Percentiles rank a stretch among this genome's conserved stretches.
phyloP scores from a whole-genome alignment of 2,329 filamentous ascomycete species.

The Trichoderma harzianum region DNA sequence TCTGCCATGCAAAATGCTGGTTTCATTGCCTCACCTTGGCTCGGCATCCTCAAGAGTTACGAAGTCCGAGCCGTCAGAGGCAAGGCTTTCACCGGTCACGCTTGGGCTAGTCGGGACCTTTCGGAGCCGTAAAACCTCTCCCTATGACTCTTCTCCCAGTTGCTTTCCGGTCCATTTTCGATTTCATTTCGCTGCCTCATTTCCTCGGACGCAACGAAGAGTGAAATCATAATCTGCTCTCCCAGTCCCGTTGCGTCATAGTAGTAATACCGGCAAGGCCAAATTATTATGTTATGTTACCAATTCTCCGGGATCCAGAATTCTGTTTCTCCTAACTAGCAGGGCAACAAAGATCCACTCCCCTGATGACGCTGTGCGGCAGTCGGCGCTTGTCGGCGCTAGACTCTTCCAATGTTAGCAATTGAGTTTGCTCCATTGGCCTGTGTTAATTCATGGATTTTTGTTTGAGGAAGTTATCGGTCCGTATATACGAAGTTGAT shows the following conservation, averaged over 20 bases:
- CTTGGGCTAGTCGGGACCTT: conserved; percentile 5
- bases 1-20: not conserved
- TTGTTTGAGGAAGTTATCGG: not conserved
- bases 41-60: not conserved
- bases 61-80: not conserved
- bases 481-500: not conserved
- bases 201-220: not conserved
- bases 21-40: not conserved
- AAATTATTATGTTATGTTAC: not conserved
- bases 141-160: not conserved
- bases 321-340: not conserved
- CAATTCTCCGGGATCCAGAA: not conserved
- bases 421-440: not conserved
- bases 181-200: not conserved
- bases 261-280: not conserved
- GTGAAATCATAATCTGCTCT: conserved; percentile 15
- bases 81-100: not conserved
- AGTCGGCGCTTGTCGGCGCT: not conserved
- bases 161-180: conserved; percentile 5
- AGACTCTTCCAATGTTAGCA: not conserved
- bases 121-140: not conserved
- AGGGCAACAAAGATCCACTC: conserved; percentile 5
- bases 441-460: not conserved
- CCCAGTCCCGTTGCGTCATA: not conserved
- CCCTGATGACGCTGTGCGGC: not conserved